phyloP scores from a whole-genome alignment of 2,329 filamentous ascomycete genomes.

The Exophiala sideris region DNA sequence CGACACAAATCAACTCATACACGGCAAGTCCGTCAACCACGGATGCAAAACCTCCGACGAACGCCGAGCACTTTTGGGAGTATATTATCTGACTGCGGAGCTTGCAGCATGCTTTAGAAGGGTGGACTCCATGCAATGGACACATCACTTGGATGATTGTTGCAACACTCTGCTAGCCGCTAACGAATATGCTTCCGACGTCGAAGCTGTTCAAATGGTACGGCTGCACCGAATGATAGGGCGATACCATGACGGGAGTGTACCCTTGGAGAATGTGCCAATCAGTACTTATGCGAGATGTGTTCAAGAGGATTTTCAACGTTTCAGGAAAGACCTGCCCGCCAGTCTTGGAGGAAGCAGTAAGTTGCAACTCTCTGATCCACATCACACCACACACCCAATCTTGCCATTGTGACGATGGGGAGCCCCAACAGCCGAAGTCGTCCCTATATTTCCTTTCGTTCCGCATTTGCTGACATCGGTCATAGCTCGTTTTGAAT shows the following conservation, averaged over 20 bases:
- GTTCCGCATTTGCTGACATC: background rate
- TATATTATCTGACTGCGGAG: slow-evolving; percentile 8
- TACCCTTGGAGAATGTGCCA: slow-evolving; percentile 19
- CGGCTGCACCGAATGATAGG: slow-evolving; percentile 52
- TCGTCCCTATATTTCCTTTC: background rate
- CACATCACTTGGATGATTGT: slow-evolving; percentile 52
- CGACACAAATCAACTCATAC: slow-evolving; percentile 8
- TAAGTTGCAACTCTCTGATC: background rate
- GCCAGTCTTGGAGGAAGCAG: slow-evolving; percentile 5
- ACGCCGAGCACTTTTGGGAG: slow-evolving; percentile 13
- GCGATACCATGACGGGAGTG: slow-evolving; percentile 23
- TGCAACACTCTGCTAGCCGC: slow-evolving; percentile 44
- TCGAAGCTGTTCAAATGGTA: slow-evolving; percentile 47
- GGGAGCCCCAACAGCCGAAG: background rate
- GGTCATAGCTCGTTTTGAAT: background rate
- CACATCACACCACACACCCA: background rate
- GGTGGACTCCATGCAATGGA: slow-evolving; percentile 50
- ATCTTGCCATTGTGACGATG: background rate
- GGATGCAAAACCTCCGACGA: slow-evolving; percentile 12
- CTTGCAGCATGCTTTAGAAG: slow-evolving; percentile 34
- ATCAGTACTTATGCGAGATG: slow-evolving; percentile 40
- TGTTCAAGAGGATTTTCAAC: slow-evolving; percentile 42
- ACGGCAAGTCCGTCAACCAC: slow-evolving; percentile 3
- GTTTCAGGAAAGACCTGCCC: slow-evolving; percentile 18
- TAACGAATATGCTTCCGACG: slow-evolving; percentile 49